Base-by-base conservation (phyloP, 495 filamentous ascomycete species). In the Tetracladium marchalianum region DNA sequence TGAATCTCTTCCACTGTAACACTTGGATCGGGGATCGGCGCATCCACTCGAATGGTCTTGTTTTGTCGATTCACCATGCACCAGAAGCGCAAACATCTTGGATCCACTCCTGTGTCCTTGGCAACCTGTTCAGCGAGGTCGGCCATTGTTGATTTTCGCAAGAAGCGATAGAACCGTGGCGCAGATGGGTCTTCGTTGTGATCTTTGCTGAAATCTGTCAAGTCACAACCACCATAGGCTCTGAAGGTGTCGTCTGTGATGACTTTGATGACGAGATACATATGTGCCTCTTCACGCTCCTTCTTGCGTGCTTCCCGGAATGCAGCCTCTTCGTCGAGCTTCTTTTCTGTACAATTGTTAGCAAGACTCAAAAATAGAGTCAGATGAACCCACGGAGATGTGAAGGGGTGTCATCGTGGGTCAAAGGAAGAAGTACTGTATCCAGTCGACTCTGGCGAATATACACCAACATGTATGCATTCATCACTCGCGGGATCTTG, bases 31-130 rank as follows among this genome's bases (percentile, higher is more conserved):
- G 72, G 72, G 40, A 97, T 76, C 4, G 89, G 85, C 39, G 84
- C 78, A 59, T 99, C 92, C 0, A 93, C 92, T 19, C 92, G 77
- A 36, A 84, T 82, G 0, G 92, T 97, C 67, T 95, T 95, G 60
- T 99, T 99, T 58, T 99, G 92, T 9, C 92, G 85, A 56, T 95
- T 96, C 0, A 99, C 93, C 87, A 99, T 95, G 34, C 85, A 79
- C 93, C 92, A 97, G 37, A 95, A 73, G 24, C 92, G 79, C 16
- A 97, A 63, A 31, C 73, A 71, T 35, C 75, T 74, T 3, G 79
- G 67, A 41, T 83, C 77, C 40, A 78, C 62, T 2, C 65, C 69
- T n/a, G 78, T 66, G 42, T 93, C 82, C 16, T 76, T 67, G 0
- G 83, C 90, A 43, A 95, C 71, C 31, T 66, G 66, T 34, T 73